Evolutionary conservation across 208 protist species (phyloP).

Genomic region (Wallacemonas collosoma): DNA sequence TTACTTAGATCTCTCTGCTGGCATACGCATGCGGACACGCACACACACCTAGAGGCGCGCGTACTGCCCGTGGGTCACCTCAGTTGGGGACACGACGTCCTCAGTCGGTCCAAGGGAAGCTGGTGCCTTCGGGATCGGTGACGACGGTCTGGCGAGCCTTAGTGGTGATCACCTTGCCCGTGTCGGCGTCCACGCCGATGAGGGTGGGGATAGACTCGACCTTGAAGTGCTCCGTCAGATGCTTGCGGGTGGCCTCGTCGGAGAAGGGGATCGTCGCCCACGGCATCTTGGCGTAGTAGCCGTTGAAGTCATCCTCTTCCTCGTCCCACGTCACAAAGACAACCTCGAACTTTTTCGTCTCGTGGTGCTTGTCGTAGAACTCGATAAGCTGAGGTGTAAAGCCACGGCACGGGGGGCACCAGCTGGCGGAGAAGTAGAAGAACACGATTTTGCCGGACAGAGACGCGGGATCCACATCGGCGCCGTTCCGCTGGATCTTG

Average conservation of each 20-base stretch:
- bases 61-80: no score
- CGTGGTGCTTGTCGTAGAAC: conserved; percentile 77
- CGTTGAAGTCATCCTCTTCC: conserved; percentile 64
- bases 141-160: conserved; percentile 53
- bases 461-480: conserved; percentile 28
- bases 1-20: no score
- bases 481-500: conserved; percentile 48
- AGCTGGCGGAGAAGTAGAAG: conserved; percentile 93
- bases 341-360: conserved; percentile 87
- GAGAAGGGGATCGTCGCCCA: conserved; percentile 79
- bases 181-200: conserved; percentile 75
- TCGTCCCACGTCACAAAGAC: conserved; percentile 84
- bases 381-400: conserved; percentile 89
- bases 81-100: not conserved
- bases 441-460: conserved; percentile 71
- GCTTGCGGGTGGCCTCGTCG: conserved; percentile 39
- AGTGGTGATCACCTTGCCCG: conserved; percentile 70
- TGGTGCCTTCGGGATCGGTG: conserved; percentile 64
- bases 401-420: conserved; percentile 93
- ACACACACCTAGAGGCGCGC: no score
- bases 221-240: conserved; percentile 51
- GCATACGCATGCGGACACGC: no score
- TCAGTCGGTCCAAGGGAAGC: conserved; percentile 72
- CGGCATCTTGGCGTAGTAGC: conserved; percentile 86
- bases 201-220: conserved; percentile 84